A percentile compares a stretch with the other conserved stretches of the same genome.
These are phyloP conservation scores for Didymella lethalis DNA, from an alignment of 2,329 filamentous ascomycete genomes.

Conservation along the genomic window DNA sequence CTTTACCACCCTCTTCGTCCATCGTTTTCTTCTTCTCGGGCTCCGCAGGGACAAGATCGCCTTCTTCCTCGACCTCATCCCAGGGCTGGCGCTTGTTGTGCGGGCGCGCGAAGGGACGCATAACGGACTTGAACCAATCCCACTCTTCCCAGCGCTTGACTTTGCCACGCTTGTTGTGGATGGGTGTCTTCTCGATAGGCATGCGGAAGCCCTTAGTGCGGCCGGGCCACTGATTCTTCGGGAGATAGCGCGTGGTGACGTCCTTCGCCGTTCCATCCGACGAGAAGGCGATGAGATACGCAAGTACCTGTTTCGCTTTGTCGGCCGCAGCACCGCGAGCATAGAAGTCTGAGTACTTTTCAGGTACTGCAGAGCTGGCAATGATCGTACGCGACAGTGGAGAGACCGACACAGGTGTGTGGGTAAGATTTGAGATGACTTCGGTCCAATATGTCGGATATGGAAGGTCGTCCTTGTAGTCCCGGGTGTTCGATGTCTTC, in stretches of 20 bases:
- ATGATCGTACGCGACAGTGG: conserved; percentile 61
- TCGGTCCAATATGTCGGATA: conserved; percentile 96
- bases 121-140: conserved; percentile 87
- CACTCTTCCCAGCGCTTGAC: conserved; percentile 77
- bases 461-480: conserved; percentile 77
- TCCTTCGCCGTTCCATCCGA: conserved; percentile 91
- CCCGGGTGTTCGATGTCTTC: conserved; percentile 53
- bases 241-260: conserved; percentile 90
- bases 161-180: conserved; percentile 80
- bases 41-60: conserved; percentile 76
- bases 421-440: conserved; percentile 80
- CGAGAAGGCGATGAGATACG: conserved; percentile 85
- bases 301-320: conserved; percentile 85
- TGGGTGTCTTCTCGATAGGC: conserved; percentile 77
- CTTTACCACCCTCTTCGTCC: conserved; percentile 73
- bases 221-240: conserved; percentile 80
- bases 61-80: conserved; percentile 81
- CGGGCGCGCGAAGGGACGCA: conserved; percentile 73
- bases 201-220: conserved; percentile 87
- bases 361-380: conserved; percentile 70
- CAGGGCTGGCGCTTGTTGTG: conserved; percentile 67
- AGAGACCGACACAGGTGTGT: conserved; percentile 81
- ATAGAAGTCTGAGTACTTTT: conserved; percentile 78
- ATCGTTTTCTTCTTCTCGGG: conserved; percentile 70
- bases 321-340: conserved; percentile 84